A percentile compares a stretch with the other conserved stretches of the same genome.
Conservation (phyloP, 2,329 filamentous ascomycete species). For the Cordyceps cateniannulata region DNA sequence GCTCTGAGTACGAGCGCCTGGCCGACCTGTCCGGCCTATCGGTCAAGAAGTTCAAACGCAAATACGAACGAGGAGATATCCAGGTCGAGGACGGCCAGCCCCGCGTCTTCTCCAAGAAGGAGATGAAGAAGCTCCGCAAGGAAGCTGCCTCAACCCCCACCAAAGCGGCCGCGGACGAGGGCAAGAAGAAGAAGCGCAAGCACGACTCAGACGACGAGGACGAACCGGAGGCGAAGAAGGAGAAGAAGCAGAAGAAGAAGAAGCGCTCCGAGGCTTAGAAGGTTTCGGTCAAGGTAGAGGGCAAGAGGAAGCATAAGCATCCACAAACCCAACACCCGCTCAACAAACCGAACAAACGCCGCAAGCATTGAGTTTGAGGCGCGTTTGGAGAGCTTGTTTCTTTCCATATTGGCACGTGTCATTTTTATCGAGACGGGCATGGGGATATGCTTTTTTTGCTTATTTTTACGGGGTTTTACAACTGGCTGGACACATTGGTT, state of each 20-base stretch:
- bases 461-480: constrained; percentile 7
- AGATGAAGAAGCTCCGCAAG: constrained; percentile 66
- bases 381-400: constrained; percentile 7
- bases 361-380: neutral
- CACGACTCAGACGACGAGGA: constrained; percentile 60
- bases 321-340: neutral
- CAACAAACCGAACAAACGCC: neutral
- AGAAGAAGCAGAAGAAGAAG: constrained; percentile 49
- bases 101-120: constrained; percentile 66
- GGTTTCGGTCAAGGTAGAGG: neutral
- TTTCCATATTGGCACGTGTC: constrained; percentile 15
- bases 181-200: constrained; percentile 65
- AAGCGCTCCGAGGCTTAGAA: constrained; percentile 33
- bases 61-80: constrained; percentile 70
- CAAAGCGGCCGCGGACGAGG: constrained; percentile 29
- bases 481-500: constrained; percentile 7
- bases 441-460: constrained; percentile 14
- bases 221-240: constrained; percentile 51
- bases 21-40: constrained; percentile 64
- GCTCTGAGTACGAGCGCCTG: constrained; percentile 50
- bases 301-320: neutral
- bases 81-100: constrained; percentile 61
- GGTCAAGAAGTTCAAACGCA: constrained; percentile 70
- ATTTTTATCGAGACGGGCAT: neutral
- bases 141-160: constrained; percentile 40